Conservation (phyloP, 1,284 basidiomycete genomes). For the Puccinia novopanici region DNA sequence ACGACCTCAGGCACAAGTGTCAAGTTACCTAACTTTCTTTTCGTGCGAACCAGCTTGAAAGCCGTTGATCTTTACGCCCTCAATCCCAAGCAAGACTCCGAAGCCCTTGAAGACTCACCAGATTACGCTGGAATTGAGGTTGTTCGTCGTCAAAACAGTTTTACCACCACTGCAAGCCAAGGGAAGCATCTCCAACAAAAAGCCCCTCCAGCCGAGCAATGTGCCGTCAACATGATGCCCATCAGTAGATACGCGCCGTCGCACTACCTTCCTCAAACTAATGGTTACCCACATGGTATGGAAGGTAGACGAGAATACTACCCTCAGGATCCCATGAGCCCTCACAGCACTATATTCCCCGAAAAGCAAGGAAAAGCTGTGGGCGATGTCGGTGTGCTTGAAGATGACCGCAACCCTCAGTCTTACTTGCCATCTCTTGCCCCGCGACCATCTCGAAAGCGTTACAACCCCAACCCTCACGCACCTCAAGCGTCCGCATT, state of each 20-base stretch:
- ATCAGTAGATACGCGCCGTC: background rate
- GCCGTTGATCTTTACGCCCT: slow-evolving; percentile 29
- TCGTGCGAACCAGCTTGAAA: slow-evolving; percentile 3
- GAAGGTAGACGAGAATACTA: slow-evolving; percentile 4
- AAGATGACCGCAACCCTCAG: background rate
- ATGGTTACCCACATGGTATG: background rate
- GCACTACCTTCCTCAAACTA: background rate
- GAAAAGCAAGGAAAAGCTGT: background rate
- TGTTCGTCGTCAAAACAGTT: slow-evolving; percentile 30
- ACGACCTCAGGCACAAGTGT: background rate
- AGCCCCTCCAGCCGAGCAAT: background rate
- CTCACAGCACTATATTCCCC: background rate
- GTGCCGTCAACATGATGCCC: background rate
- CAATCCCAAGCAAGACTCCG: slow-evolving; percentile 47
- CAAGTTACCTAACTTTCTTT: background rate
- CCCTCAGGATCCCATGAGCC: background rate
- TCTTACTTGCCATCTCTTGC: slow-evolving; percentile 1
- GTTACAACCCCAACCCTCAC: background rate
- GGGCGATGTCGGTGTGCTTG: background rate
- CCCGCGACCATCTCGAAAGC: background rate
- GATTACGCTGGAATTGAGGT: slow-evolving; percentile 41
- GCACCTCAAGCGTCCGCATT: background rate
- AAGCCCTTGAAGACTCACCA: slow-evolving; percentile 40
- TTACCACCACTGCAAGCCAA: slow-evolving; percentile 2
- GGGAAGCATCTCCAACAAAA: background rate